These are phyloP conservation scores for Pseudofabraea citricarpa DNA, from an alignment of 2,329 filamentous ascomycete species.

Conservation along the genomic window DNA sequence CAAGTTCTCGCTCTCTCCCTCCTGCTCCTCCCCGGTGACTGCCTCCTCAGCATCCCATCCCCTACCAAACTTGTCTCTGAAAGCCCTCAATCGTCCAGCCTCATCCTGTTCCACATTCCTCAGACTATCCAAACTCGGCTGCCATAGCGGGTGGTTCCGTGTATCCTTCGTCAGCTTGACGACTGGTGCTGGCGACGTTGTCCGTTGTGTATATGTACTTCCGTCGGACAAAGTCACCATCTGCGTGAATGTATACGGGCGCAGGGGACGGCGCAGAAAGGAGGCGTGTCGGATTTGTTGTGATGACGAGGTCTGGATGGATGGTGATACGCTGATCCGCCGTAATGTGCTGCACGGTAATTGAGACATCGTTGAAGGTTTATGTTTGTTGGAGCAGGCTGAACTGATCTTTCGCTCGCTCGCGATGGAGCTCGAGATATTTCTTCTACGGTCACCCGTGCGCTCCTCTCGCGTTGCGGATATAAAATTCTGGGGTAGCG, in stretches of 20 bases:
- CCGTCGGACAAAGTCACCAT: conserved; percentile 90
- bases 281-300: conserved; percentile 63
- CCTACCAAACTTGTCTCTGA: conserved; percentile 78
- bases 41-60: conserved; percentile 65
- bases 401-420: conserved; percentile 1
- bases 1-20: conserved; percentile 20
- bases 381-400: not conserved
- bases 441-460: conserved; percentile 12
- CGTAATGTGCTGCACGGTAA: conserved; percentile 15
- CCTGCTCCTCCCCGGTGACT: conserved; percentile 27
- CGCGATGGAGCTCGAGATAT: conserved; percentile 5
- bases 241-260: conserved; percentile 97
- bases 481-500: conserved; percentile 8
- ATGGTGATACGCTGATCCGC: conserved; percentile 9
- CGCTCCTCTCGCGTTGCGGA: conserved; percentile 6
- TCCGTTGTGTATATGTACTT: conserved; percentile 74
- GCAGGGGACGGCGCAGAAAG: conserved; percentile 79
- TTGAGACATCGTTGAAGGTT: conserved; percentile 9
- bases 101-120: conserved; percentile 92
- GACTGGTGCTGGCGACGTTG: conserved; percentile 63
- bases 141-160: conserved; percentile 87
- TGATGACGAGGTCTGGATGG: conserved; percentile 2
- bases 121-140: conserved; percentile 75
- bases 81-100: conserved; percentile 82
- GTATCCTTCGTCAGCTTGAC: conserved; percentile 71